These are phyloP conservation scores for Oxyria digyna DNA, from an alignment of 148 eudicot genomes.

Conservation along the genomic window DNA sequence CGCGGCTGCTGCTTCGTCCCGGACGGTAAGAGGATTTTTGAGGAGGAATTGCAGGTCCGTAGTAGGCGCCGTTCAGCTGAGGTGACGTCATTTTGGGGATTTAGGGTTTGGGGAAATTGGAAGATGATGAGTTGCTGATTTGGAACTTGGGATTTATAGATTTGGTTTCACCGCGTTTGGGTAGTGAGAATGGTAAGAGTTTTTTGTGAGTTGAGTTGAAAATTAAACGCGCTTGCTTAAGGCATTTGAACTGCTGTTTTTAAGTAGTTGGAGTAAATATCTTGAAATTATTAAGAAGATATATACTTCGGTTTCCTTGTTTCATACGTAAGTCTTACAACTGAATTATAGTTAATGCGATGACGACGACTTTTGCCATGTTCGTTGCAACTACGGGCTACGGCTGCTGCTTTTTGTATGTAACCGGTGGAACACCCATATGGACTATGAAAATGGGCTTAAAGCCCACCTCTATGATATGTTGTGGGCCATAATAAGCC, in stretches of 20 bases:
- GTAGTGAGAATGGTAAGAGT: neutral
- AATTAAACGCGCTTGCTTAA: slow-evolving; percentile 5
- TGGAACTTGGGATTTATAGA: neutral
- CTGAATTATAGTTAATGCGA: neutral
- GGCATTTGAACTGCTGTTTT: neutral
- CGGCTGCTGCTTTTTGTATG: too few relatives aligned
- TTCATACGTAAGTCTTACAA: neutral
- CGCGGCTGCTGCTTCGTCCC: slow-evolving; percentile 22
- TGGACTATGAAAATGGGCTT: too few relatives aligned
- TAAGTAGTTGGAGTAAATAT: too few relatives aligned
- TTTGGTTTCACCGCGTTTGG: neutral
- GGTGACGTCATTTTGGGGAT: slow-evolving; percentile 21
- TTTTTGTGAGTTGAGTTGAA: neutral
- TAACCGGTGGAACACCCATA: too few relatives aligned
- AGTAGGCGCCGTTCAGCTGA: slow-evolving; percentile 67
- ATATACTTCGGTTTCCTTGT: too few relatives aligned
- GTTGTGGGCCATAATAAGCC: too few relatives aligned
- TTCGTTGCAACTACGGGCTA: too few relatives aligned
- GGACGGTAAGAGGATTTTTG: slow-evolving; percentile 35
- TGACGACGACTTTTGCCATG: too few relatives aligned
- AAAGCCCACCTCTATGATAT: too few relatives aligned
- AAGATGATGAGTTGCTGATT: too few relatives aligned
- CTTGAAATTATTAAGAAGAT: too few relatives aligned
- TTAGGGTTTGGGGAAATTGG: neutral
- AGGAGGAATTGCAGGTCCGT: slow-evolving; percentile 68